A percentile compares a stretch with the other conserved stretches of the same genome.
Evolutionary conservation across 2,329 filamentous ascomycete genomes (phyloP).

Genomic region (Fusarium torreyae): DNA sequence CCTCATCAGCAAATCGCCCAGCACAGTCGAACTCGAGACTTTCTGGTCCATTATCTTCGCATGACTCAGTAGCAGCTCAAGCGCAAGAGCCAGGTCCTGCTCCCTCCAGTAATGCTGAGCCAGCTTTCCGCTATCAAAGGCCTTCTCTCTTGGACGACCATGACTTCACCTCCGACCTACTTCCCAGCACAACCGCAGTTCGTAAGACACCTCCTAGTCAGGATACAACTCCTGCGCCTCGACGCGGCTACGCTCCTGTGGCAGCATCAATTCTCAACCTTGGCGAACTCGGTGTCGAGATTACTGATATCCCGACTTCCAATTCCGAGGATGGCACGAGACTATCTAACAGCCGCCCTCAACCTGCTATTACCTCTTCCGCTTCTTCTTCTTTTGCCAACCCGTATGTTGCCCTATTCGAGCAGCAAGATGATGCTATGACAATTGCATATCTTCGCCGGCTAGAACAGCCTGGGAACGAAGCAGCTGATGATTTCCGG

Average conservation of each 20-base stretch:
- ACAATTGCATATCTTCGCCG: slow-evolving; percentile 51
- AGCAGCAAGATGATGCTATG: slow-evolving; percentile 53
- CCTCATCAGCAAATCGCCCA: background rate
- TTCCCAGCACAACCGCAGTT: slow-evolving; percentile 3
- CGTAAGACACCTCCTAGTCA: slow-evolving; percentile 6
- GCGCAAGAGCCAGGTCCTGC: slow-evolving; percentile 32
- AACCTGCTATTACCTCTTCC: slow-evolving; percentile 2
- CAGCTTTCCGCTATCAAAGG: slow-evolving; percentile 38
- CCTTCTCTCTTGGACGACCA: slow-evolving; percentile 45
- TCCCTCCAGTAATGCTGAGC: slow-evolving; percentile 12
- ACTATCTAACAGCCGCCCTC: background rate
- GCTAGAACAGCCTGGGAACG: slow-evolving; percentile 44
- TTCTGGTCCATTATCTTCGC: slow-evolving; percentile 28
- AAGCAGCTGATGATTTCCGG: slow-evolving; percentile 53
- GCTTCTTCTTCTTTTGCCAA: slow-evolving; percentile 46
- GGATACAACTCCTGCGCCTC: slow-evolving; percentile 4
- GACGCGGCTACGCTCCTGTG: slow-evolving; percentile 42
- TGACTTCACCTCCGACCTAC: slow-evolving; percentile 26
- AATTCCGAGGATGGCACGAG: background rate
- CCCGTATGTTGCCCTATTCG: slow-evolving; percentile 52
- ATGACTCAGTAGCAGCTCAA: slow-evolving; percentile 5
- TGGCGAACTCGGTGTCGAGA: slow-evolving; percentile 20
- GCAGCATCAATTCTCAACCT: slow-evolving; percentile 42
- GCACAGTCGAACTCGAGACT: slow-evolving; percentile 31
- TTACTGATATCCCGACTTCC: slow-evolving; percentile 2